Evolutionary conservation across 768 basidiomycete species (phyloP), one percentile per base, ranked within the genome.

Genomic region (Sarcodon sp.): DNA sequence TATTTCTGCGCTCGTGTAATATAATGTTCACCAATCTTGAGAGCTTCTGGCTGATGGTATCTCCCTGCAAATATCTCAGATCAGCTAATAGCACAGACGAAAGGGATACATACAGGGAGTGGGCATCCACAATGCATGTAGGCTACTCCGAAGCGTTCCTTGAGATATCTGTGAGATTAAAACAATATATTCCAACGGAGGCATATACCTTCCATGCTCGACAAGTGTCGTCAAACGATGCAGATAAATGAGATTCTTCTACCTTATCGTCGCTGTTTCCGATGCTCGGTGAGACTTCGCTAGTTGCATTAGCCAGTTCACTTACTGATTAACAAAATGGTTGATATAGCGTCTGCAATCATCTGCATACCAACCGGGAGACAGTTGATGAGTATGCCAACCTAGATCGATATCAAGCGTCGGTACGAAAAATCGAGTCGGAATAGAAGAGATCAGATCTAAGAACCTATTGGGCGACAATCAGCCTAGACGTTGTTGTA

Each of bases 361-460:
- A 0, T 51, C 44, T 4, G 58, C 54, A 54, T 85, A 85, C 35
- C 65, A 62, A 1, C 48, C 50, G 0, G 68, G 66, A 57, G 71
- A 65, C 6, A 85, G 67, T 52, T 84, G 83, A 49, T 86, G 82
- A 0, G 80, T 81, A 53, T 87, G 84, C 83, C 83, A 85, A 3
- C 71, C 75, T n/a, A 87, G 65, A 53, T 86, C 84, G 35, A 87
- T 82, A 51, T 85, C 82, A 12, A 86, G 60, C 1, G 80, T 83
- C 9, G 80, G 78, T 2, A 79, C 76, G 35, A 71, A 65, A 57
- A 75, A 70, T 8, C 39, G 5, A 8, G 55, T 54, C 1, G 73
- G 67, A 0, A 64, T 65, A 1, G 67, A 66, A 11, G 70, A 58
- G 61, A 77, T 69, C 27, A 82, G 58, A 49, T 80, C 77, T 8